Conservation (phyloP, 1,139 yeast genomes). For the Magnusiomyces suaveolens region DNA sequence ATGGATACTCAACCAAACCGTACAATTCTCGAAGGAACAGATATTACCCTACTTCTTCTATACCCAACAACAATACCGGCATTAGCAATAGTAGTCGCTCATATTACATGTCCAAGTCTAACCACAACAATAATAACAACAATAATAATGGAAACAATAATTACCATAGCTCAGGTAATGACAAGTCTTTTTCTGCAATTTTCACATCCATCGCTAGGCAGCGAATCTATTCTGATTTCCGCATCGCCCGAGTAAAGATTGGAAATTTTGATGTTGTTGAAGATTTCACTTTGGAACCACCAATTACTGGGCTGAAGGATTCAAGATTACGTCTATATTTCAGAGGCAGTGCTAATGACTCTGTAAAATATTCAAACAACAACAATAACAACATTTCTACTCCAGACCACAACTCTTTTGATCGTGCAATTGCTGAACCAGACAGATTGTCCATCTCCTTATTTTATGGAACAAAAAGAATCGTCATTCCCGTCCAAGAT, state of each 20-base stretch:
- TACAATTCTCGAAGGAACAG: neutral
- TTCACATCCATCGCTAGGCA: neutral
- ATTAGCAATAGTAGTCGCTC: too few relatives aligned
- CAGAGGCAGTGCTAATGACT: constrained; percentile 4
- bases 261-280: constrained; percentile 19
- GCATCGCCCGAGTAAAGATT: constrained; percentile 18
- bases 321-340: constrained; percentile 18
- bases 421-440: constrained; percentile 20
- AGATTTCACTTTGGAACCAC: neutral
- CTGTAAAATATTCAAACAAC: neutral
- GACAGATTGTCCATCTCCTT: constrained; percentile 22
- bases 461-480: constrained; percentile 19
- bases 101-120: neutral
- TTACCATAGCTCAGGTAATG: neutral
- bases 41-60: neutral
- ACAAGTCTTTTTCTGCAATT: neutral
- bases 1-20: neutral
- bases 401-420: constrained; percentile 8
- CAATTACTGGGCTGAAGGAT: constrained; percentile 15
- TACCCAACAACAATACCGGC: neutral
- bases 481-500: constrained; percentile 23
- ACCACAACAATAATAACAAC: neutral
- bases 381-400: constrained; percentile 11
- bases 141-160: neutral
- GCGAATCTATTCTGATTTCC: constrained; percentile 15